Evolutionary conservation across 148 eudicot genomes (phyloP).

Genomic region (Rhododendron mucronatum): DNA sequence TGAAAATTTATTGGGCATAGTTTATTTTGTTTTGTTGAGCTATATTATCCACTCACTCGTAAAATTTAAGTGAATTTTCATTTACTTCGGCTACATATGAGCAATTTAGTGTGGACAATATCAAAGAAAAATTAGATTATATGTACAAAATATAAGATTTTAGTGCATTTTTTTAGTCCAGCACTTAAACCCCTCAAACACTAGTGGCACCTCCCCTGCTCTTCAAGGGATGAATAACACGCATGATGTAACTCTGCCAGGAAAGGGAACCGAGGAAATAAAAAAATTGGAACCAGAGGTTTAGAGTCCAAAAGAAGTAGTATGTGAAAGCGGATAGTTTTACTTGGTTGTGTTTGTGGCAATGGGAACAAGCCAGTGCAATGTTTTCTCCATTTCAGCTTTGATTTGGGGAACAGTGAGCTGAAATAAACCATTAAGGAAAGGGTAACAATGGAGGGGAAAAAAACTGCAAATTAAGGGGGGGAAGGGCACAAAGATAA

Average conservation of each 20-base stretch:
- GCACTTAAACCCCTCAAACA: background rate
- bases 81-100: background rate
- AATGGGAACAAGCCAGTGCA: slow-evolving; percentile 94
- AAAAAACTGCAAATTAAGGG: background rate
- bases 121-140: no score
- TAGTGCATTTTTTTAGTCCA: background rate
- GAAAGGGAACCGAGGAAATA: background rate
- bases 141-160: background rate
- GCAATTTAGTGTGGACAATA: background rate
- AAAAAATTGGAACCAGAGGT: background rate
- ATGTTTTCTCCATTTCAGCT: slow-evolving; percentile 97
- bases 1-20: background rate
- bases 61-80: background rate
- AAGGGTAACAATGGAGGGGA: background rate
- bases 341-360: slow-evolving; percentile 95
- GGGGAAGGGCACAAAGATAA: background rate
- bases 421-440: slow-evolving; percentile 37
- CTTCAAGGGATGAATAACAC: background rate
- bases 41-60: no score
- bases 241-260: background rate
- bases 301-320: background rate
- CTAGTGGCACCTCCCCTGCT: background rate
- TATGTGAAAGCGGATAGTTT: slow-evolving; percentile 15
- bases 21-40: background rate
- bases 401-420: slow-evolving; percentile 74